Evolutionary conservation across 202 grass and related monocot species (phyloP), one percentile per base, ranked within the genome.

Genomic region (Eragrostis tef): DNA sequence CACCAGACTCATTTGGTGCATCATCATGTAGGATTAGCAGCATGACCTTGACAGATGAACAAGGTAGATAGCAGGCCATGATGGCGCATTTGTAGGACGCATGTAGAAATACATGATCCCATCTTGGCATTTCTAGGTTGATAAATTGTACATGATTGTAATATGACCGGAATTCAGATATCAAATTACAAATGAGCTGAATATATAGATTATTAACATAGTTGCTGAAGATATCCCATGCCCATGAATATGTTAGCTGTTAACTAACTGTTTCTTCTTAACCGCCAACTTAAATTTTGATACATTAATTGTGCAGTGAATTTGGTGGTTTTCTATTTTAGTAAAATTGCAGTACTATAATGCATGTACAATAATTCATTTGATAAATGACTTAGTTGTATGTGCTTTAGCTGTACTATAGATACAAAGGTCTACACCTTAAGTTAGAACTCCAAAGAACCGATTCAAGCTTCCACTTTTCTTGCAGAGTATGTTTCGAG

Each of bases 41-140:
- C 68, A 59, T 83, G 5, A 73, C 52, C 44, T n/a, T 89, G 14
- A 57, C 75, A 0, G 83, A 82, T 3, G 67, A 78, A 6, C 73
- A 89, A 21, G 84, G 88, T 16, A 82, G 83, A 46, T 89, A 89
- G 67, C 36, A 51, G 29, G 34, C 34, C 34, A 6, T 11, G 8
- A 15, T 9, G 4, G 47, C 4, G 8, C 65, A 34, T 9, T 3
- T 52, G 31, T 53, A 63, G 73, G 26, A 73, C 22, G n/a, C 22
- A 43, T 34, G 9, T 61, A 59, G 58, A 5, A 14, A 61, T 14
- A 11, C 14, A 15, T 72, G 48, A 25, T 39, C 15, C 3, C 19
- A 71, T 70, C 74, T 27, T 9, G 19, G 9, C 13, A 51, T 22
- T 47, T 58, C 15, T 83, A 83, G 80, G 15, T 29, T 72, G 27